Base-by-base conservation (phyloP, 352 stramenopile genomes). In the Pythium oligandrum region DNA sequence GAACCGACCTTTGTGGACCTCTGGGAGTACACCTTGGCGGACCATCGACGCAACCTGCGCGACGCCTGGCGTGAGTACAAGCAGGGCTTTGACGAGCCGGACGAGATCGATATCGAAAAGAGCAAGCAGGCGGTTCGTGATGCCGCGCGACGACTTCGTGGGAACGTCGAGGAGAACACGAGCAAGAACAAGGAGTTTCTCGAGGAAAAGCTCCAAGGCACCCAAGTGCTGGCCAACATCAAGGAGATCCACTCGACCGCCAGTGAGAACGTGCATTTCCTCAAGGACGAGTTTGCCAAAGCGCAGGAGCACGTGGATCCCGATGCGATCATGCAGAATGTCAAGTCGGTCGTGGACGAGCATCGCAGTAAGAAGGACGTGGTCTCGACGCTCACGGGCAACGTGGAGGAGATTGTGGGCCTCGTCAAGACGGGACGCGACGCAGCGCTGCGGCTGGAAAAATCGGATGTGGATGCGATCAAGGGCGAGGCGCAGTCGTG, bases 31-130 rank as follows among this genome's bases (percentile, higher is more conserved):
- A 83, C 84, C 36, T 35, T 85, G 39, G 72, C 63, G 2, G 84
- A 94, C 63, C 82, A 94, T 57, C 35, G 49, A 6, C 79, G 74
- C 40, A 75, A 85, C 53, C 66, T 81, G 37, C 55, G 55, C 43
- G 74, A 88, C 39, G 78, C 84, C 6, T 94, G 81, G 79, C 63
- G 66, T 5, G 78, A 94, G 44, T 94, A 92, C 67, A 75, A 78
- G 50, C 58, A 57, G 34, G 83, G 75, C 34, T 90, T 91, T 52
- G 53, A 59, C 6, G 70, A 72, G 17, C 59, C 70, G 10, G 81
- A 55, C 32, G 77, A 90, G 1, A 48, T 80, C 26, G 80, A 88
- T 6, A 43, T 88, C 32, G 71, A 89, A 51, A 67, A 54, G 33
- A 90, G 73, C 52, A 90, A 90, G 53, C 45, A 84, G 12, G 69